phyloP scores from a whole-genome alignment of 2,329 filamentous ascomycete species.

The Stromatinia cepivora region DNA sequence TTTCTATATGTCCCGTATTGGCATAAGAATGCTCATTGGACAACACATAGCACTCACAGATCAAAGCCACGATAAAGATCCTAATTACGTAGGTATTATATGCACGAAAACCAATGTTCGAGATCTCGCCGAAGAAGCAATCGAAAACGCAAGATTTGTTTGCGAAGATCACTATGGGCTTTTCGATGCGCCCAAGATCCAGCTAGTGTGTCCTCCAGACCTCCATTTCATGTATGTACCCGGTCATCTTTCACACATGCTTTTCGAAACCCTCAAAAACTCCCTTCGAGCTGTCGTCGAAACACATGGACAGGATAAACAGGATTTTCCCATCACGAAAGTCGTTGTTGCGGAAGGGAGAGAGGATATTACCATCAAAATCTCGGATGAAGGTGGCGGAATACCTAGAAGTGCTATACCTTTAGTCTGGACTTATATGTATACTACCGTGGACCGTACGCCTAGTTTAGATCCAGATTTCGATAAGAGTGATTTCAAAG shows the following conservation, averaged over 20 bases:
- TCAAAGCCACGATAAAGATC: slow-evolving; percentile 84
- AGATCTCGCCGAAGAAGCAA: slow-evolving; percentile 93
- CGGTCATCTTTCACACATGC: slow-evolving; percentile 98
- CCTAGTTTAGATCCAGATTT: slow-evolving; percentile 95
- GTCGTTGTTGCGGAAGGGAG: slow-evolving; percentile 97
- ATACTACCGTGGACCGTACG: slow-evolving; percentile 95
- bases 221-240: slow-evolving; percentile 99
- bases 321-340: slow-evolving; percentile 94
- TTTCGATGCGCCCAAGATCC: slow-evolving; percentile 94
- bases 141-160: slow-evolving; percentile 98
- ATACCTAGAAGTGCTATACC: slow-evolving; percentile 92
- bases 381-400: slow-evolving; percentile 93
- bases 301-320: slow-evolving; percentile 89
- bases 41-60: slow-evolving; percentile 97
- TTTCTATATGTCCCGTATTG: slow-evolving; percentile 99
- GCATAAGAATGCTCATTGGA: slow-evolving; percentile 98
- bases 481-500: slow-evolving; percentile 98
- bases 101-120: slow-evolving; percentile 97
- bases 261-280: slow-evolving; percentile 99
- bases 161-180: slow-evolving; percentile 98
- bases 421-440: slow-evolving; percentile 99
- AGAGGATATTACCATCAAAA: slow-evolving; percentile 98
- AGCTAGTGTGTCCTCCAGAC: slow-evolving; percentile 91
- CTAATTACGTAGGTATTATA: slow-evolving; percentile 96
- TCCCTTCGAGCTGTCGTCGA: slow-evolving; percentile 95